Evolutionary conservation across 2,329 filamentous ascomycete species (phyloP).

Genomic region (Gnomoniopsis smithogilvyi): DNA sequence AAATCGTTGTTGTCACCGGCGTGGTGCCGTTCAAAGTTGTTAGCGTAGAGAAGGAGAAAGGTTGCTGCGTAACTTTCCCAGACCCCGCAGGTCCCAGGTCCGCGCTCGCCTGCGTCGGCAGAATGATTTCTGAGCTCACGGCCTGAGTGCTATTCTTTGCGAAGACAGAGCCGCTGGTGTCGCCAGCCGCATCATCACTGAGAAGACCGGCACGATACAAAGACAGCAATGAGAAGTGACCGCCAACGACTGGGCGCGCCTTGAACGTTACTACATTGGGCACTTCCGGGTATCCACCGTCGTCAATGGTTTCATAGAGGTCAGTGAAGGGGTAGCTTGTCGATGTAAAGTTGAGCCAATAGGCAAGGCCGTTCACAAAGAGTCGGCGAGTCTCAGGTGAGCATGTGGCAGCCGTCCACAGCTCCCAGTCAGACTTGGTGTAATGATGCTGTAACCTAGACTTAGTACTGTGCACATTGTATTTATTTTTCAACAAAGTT

Average conservation of each 20-base stretch:
- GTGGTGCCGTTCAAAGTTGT: background rate
- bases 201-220: slow-evolving; percentile 30
- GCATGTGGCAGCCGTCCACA: slow-evolving; percentile 67
- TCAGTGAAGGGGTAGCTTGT: slow-evolving; percentile 65
- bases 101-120: slow-evolving; percentile 1
- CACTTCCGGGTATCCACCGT: slow-evolving; percentile 49
- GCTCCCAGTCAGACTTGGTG: slow-evolving; percentile 73
- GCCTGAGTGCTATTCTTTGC: background rate
- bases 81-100: slow-evolving; percentile 1
- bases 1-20: background rate
- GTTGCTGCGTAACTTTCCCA: slow-evolving; percentile 1
- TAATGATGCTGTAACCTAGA: slow-evolving; percentile 49
- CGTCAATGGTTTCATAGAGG: slow-evolving; percentile 62
- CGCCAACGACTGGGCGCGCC: slow-evolving; percentile 69
- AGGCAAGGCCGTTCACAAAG: slow-evolving; percentile 61
- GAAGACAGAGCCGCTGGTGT: background rate
- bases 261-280: slow-evolving; percentile 58
- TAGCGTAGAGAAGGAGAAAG: background rate
- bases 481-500: no score
- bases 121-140: background rate
- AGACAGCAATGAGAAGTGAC: slow-evolving; percentile 67
- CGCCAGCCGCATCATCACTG: background rate
- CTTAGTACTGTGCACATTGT: background rate
- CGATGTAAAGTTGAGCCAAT: slow-evolving; percentile 66
- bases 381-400: slow-evolving; percentile 51